These are phyloP conservation scores for Aspergillus fumigatus DNA, from an alignment of 2,329 filamentous ascomycete genomes.

Conservation along the genomic window DNA sequence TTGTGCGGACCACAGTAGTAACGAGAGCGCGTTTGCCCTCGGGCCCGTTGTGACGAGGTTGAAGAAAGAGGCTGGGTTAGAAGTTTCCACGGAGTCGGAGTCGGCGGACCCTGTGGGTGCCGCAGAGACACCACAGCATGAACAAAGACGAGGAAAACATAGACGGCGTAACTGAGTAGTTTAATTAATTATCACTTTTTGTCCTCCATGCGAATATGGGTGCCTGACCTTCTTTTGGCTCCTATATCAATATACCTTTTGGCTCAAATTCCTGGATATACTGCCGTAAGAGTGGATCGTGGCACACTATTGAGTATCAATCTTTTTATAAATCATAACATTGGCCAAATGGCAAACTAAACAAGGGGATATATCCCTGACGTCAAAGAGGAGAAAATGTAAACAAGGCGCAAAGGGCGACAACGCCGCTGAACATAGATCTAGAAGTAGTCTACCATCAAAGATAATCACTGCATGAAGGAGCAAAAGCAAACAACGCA, in stretches of 20 bases:
- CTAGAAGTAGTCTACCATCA: not conserved
- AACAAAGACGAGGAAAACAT: slow-evolving; percentile 12
- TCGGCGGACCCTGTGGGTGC: not conserved
- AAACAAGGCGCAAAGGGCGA: not conserved
- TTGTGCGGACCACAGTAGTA: slow-evolving; percentile 62
- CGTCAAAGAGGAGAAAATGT: not conserved
- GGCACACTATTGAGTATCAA: not conserved
- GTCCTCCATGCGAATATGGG: not conserved
- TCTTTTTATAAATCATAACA: not conserved
- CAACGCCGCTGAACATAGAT: not conserved
- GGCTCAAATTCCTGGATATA: not conserved
- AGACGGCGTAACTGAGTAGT: not conserved
- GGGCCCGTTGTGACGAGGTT: slow-evolving; percentile 58
- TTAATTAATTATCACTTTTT: not conserved
- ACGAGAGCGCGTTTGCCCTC: slow-evolving; percentile 63
- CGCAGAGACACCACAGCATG: slow-evolving; percentile 8
- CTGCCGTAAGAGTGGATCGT: not conserved
- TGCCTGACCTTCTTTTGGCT: not conserved
- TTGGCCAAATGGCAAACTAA: not conserved
- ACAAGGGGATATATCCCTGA: not conserved
- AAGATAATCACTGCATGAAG: not conserved
- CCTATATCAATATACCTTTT: not conserved
- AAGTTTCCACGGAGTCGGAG: slow-evolving; percentile 6
- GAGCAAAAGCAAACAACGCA: not conserved
- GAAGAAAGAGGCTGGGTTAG: slow-evolving; percentile 43